phyloP scores from a whole-genome alignment of 371 early-diverging fungal genomes.

The Cokeromyces recurvatus region DNA sequence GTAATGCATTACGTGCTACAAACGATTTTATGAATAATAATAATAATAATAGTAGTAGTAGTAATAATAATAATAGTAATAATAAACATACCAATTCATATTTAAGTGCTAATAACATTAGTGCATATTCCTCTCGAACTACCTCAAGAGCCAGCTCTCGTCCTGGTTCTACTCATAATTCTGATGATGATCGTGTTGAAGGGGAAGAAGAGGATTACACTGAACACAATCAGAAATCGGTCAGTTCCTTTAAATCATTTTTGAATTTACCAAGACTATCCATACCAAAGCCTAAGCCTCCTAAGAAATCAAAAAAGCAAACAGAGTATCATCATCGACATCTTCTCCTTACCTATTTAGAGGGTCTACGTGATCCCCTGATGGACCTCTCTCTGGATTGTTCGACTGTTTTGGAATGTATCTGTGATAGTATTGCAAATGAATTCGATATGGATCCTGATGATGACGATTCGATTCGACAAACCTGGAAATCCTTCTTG shows the following conservation, averaged over 20 bases:
- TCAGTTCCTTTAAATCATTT: conserved; percentile 33
- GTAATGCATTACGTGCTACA: conserved; percentile 27
- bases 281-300: conserved; percentile 21
- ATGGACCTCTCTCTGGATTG: conserved; percentile 49
- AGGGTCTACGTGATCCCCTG: conserved; percentile 51
- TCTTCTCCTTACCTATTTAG: conserved; percentile 50
- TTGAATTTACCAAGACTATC: conserved; percentile 19
- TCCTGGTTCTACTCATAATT: conserved; percentile 7
- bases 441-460: conserved; percentile 46
- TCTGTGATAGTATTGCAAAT: conserved; percentile 34
- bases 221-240: conserved; percentile 34
- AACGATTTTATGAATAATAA: conserved; percentile 13
- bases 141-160: conserved; percentile 10
- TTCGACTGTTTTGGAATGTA: conserved; percentile 40
- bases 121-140: conserved; percentile 1
- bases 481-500: conserved; percentile 33
- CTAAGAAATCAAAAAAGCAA: conserved; percentile 42
- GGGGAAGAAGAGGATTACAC: conserved; percentile 21
- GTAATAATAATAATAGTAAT: neutral
- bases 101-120: too few relatives aligned
- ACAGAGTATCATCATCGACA: conserved; percentile 50
- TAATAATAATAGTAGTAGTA: neutral
- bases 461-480: conserved; percentile 26
- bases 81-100: too few relatives aligned
- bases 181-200: too few relatives aligned